Conservation (phyloP, 2,329 filamentous ascomycete species). For the Albophoma yamanashiensis region DNA sequence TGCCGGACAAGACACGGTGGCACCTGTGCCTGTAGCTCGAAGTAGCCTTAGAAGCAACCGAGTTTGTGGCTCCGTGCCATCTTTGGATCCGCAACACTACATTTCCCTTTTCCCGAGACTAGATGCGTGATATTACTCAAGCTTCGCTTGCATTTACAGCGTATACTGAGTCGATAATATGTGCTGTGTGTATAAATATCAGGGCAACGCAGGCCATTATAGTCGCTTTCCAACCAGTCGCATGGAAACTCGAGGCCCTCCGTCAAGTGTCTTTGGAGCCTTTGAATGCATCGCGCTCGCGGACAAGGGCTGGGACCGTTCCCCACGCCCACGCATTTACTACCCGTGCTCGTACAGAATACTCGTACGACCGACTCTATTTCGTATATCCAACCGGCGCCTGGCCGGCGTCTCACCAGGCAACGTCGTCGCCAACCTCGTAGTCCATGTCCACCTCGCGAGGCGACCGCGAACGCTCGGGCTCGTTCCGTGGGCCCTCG, state of each 20-base stretch:
- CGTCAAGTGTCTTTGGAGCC: background rate
- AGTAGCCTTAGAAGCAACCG: background rate
- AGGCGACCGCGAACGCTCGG: constrained; percentile 11
- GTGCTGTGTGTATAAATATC: background rate
- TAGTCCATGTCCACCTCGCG: constrained; percentile 38
- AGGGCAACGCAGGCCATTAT: background rate
- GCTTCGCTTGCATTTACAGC: background rate
- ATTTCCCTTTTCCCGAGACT: background rate
- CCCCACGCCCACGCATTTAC: background rate
- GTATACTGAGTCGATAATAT: background rate
- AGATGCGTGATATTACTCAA: background rate
- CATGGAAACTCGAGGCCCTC: background rate
- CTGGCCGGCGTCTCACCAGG: constrained; percentile 22
- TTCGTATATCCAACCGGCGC: background rate
- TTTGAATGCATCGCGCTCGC: background rate
- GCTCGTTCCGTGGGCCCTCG: constrained; percentile 9
- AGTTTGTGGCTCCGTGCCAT: background rate
- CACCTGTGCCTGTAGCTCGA: background rate
- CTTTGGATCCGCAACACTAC: background rate
- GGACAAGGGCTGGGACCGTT: background rate
- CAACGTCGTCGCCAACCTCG: constrained; percentile 40
- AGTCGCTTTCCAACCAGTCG: background rate
- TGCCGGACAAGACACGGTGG: background rate
- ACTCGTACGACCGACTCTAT: background rate
- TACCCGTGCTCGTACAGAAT: background rate